phyloP scores from a whole-genome alignment of 176 grass and related monocot species.

The Bothriochloa decipiens region DNA sequence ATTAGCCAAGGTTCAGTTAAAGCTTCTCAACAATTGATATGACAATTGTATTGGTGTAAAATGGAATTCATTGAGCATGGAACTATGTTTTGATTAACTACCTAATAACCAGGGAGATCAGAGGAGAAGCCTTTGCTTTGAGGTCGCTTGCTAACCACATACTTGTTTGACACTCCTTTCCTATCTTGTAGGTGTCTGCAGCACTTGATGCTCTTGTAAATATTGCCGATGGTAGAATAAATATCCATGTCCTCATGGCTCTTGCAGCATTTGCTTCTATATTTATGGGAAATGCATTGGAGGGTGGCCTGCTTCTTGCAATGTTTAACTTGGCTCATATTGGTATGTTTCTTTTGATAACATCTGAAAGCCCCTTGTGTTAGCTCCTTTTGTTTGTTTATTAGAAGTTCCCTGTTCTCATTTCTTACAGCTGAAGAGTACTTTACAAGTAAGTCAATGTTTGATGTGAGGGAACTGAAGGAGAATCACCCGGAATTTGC shows the following conservation, averaged over 20 bases:
- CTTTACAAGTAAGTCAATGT: conserved; percentile 91
- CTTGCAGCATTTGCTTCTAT: conserved; percentile 97
- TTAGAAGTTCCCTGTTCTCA: conserved; percentile 1
- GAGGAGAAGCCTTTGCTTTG: neutral
- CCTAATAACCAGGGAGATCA: neutral
- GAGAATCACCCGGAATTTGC: conserved; percentile 95
- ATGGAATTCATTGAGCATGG: neutral
- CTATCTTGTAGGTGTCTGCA: conserved; percentile 72
- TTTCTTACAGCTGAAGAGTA: conserved; percentile 86
- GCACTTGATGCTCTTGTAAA: conserved; percentile 92
- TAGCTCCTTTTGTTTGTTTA: conserved; percentile 14
- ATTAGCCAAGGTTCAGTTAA: neutral
- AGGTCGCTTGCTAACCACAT: conserved; percentile 16
- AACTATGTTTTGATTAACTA: neutral
- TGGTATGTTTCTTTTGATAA: conserved; percentile 54
- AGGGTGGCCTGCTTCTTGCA: conserved; percentile 95
- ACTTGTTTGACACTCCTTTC: conserved; percentile 28
- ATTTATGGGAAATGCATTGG: conserved; percentile 98
- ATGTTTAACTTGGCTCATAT: conserved; percentile 99
- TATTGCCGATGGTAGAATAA: conserved; percentile 89
- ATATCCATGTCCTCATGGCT: conserved; percentile 98
- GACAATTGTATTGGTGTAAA: neutral
- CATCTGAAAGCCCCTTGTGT: neutral
- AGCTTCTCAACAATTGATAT: neutral
- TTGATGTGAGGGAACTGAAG: conserved; percentile 95